phyloP scores from a whole-genome alignment of 179 eudicot genomes.

The Beta corolliflora region DNA sequence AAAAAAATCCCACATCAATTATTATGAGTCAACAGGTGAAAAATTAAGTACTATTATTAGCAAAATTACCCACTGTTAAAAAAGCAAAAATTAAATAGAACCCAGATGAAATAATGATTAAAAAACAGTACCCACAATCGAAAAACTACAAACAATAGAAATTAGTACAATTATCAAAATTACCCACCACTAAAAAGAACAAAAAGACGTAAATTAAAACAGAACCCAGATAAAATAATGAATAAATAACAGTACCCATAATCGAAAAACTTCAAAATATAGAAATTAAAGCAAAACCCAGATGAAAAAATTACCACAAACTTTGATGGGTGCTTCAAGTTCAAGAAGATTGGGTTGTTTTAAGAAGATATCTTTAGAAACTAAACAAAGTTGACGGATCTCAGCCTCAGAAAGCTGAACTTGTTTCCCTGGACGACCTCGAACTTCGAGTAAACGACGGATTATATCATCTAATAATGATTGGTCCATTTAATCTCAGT shows the following conservation, averaged over 20 bases:
- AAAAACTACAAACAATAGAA: neutral
- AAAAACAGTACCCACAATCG: neutral
- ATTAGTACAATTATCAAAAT: neutral
- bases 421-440: constrained; percentile 49
- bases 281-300: constrained; percentile 12
- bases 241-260: neutral
- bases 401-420: constrained; percentile 55
- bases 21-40: neutral
- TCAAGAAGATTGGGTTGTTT: constrained; percentile 55
- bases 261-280: neutral
- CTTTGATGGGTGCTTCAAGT: constrained; percentile 61
- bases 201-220: neutral
- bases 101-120: constrained; percentile 12
- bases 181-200: neutral
- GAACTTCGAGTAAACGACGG: constrained; percentile 47
- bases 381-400: constrained; percentile 53
- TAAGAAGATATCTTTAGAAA: constrained; percentile 47
- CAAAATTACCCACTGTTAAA: neutral
- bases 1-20: neutral
- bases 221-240: constrained; percentile 14
- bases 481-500: constrained; percentile 36
- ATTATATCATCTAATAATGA: constrained; percentile 48
- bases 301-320: constrained; percentile 44
- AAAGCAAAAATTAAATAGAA: neutral
- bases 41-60: neutral